Evolutionary conservation across 2,329 filamentous ascomycete species (phyloP).

Genomic region (Westerdykella ornata): DNA sequence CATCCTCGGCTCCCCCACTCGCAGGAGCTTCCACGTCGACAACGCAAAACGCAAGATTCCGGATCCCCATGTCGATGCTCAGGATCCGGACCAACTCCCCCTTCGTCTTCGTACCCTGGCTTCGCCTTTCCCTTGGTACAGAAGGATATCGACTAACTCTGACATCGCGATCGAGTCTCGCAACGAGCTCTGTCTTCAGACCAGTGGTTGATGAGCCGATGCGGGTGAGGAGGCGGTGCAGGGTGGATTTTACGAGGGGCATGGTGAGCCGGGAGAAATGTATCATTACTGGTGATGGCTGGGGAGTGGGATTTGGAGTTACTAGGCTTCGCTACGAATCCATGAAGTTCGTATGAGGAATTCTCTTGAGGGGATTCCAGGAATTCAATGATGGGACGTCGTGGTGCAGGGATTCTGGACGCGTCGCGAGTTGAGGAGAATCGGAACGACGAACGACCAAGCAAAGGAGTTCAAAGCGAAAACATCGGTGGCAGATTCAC

Average conservation of each 20-base stretch:
- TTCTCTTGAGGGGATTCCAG: too few species aligned
- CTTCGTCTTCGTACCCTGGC: neutral
- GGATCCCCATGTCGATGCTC: slow-evolving; percentile 79
- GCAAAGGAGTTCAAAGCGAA: too few species aligned
- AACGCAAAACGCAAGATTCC: slow-evolving; percentile 70
- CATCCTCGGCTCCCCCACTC: neutral
- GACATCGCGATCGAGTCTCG: slow-evolving; percentile 45
- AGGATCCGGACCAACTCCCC: slow-evolving; percentile 46
- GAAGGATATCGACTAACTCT: neutral
- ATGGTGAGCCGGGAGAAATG: too few species aligned
- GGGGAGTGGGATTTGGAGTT: too few species aligned
- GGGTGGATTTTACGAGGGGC: slow-evolving; percentile 23
- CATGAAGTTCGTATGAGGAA: too few species aligned
- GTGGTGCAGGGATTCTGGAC: too few species aligned
- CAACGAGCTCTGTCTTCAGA: slow-evolving; percentile 51
- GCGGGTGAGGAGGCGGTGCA: slow-evolving; percentile 54
- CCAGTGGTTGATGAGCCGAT: slow-evolving; percentile 56
- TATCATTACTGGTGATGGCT: too few species aligned
- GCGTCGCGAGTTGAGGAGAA: too few species aligned
- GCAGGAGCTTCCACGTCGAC: slow-evolving; percentile 36
- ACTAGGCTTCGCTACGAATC: too few species aligned
- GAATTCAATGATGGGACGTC: too few species aligned
- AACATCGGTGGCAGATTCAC: too few species aligned
- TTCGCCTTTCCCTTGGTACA: neutral
- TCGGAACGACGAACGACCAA: too few species aligned